A percentile compares a stretch with the other conserved stretches of the same genome.
Conservation (phyloP, 805 yeast species). For the Tetrapisispora nanseiensis region DNA sequence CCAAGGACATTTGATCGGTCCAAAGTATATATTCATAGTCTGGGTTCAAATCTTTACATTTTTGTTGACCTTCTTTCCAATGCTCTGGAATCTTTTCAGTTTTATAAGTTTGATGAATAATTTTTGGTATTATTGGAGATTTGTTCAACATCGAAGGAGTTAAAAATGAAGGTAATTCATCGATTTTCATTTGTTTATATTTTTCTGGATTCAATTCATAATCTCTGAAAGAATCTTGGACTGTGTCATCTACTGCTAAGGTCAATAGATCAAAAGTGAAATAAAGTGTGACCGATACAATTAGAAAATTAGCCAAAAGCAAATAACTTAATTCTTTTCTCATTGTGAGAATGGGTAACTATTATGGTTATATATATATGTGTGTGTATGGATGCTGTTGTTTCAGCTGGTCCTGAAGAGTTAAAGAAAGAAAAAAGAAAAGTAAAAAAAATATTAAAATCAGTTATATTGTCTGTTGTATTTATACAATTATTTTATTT, state of each 20-base stretch:
- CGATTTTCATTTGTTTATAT: background rate
- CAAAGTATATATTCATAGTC: conserved; percentile 80
- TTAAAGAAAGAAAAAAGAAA: too few species aligned
- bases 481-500: too few species aligned
- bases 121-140: conserved; percentile 60
- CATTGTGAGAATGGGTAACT: too few species aligned
- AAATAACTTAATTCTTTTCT: conserved; percentile 55
- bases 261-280: conserved; percentile 62
- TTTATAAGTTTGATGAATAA: conserved; percentile 88
- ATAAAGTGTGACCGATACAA: conserved; percentile 44
- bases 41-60: conserved; percentile 67
- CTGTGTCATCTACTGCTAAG: conserved; percentile 57
- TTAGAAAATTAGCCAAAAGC: conserved; percentile 44
- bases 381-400: too few species aligned
- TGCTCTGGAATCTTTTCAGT: conserved; percentile 64
- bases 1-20: conserved; percentile 78
- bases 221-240: conserved; percentile 48
- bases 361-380: too few species aligned
- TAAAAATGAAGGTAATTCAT: background rate
- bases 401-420: too few species aligned
- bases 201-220: conserved; percentile 42
- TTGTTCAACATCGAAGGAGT: background rate
- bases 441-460: too few species aligned
- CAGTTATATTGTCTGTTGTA: too few species aligned
- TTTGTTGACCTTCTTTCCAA: conserved; percentile 70